Conservation (phyloP, 306 rosid genomes). For the Dalbergia oliveri region DNA sequence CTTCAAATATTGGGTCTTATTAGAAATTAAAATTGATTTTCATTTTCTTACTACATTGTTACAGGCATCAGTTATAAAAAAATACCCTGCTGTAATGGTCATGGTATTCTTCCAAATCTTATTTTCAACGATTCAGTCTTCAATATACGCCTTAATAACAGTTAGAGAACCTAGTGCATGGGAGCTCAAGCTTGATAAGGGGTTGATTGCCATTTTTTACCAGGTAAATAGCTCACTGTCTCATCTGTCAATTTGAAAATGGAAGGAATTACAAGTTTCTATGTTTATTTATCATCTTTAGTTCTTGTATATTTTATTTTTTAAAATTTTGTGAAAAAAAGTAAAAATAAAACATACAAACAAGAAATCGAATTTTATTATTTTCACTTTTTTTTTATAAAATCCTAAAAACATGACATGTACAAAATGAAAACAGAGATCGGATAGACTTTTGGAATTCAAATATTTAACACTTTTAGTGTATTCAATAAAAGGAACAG, state of each 20-base stretch:
- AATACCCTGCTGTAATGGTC: constrained; percentile 48
- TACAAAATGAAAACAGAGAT: too few relatives aligned
- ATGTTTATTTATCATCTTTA: too few relatives aligned
- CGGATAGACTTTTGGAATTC: too few relatives aligned
- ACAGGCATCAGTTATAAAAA: constrained; percentile 50
- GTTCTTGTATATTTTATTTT: too few relatives aligned
- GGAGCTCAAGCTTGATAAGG: constrained; percentile 44
- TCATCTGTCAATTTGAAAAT: not conserved
- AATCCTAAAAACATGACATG: too few relatives aligned
- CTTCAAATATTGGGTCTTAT: not conserved
- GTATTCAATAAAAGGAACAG: not conserved
- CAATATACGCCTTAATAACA: constrained; percentile 37
- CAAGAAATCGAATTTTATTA: too few relatives aligned
- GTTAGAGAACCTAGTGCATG: constrained; percentile 54
- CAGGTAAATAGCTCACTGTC: constrained; percentile 19
- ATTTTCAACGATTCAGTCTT: constrained; percentile 42
- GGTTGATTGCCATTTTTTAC: constrained; percentile 50
- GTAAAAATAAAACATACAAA: too few relatives aligned
- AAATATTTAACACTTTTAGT: not conserved
- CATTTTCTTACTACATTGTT: not conserved
- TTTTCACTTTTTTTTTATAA: too few relatives aligned
- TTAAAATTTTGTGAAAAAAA: too few relatives aligned
- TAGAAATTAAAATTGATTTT: not conserved
- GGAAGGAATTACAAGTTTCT: not conserved
- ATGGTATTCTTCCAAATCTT: constrained; percentile 44